Percentiles rank a stretch among this genome's conserved stretches.
These are phyloP conservation scores for Pseudopediastrum boryanum DNA, from an alignment of 139 green algal species.

Conservation along the genomic window DNA sequence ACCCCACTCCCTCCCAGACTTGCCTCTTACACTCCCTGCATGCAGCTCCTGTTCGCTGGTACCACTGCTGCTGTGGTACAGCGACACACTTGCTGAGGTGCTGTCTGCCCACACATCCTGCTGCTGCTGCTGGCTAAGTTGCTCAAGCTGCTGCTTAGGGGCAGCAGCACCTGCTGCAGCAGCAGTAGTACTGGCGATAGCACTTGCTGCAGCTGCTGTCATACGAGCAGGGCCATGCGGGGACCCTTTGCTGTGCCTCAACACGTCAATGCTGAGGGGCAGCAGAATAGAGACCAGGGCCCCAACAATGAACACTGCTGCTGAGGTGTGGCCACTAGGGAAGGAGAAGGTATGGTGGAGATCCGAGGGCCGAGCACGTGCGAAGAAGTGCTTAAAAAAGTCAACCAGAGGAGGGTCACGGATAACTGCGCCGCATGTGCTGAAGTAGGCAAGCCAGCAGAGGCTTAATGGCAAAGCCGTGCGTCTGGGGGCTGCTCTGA, in stretches of 20 bases:
- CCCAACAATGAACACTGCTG: conserved; percentile 24
- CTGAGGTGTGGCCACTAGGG: conserved; percentile 20
- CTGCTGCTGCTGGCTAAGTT: not conserved
- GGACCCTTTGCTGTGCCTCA: not conserved
- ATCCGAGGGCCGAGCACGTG: not conserved
- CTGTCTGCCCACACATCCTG: not conserved
- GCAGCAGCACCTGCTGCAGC: conserved; percentile 5
- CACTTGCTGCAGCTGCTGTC: not conserved
- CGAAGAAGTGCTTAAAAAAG: conserved; percentile 17
- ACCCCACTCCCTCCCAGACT: not conserved
- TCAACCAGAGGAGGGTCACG: conserved; percentile 17
- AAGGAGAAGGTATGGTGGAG: conserved; percentile 36
- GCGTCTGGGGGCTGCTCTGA: not conserved
- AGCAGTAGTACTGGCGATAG: not conserved
- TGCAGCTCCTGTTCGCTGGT: not conserved
- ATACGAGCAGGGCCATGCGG: not conserved
- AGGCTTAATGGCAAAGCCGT: not conserved
- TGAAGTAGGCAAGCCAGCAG: conserved; percentile 14
- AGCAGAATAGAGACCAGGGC: conserved; percentile 26
- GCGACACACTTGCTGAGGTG: not conserved
- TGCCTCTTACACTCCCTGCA: no score
- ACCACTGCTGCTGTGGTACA: not conserved
- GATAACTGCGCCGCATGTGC: not conserved
- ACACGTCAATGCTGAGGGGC: conserved; percentile 14
- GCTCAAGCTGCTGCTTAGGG: not conserved